Evolutionary conservation across 2,329 filamentous ascomycete species (phyloP), one percentile per base, ranked within the genome.

Genomic region (Hypoxylon sp.): DNA sequence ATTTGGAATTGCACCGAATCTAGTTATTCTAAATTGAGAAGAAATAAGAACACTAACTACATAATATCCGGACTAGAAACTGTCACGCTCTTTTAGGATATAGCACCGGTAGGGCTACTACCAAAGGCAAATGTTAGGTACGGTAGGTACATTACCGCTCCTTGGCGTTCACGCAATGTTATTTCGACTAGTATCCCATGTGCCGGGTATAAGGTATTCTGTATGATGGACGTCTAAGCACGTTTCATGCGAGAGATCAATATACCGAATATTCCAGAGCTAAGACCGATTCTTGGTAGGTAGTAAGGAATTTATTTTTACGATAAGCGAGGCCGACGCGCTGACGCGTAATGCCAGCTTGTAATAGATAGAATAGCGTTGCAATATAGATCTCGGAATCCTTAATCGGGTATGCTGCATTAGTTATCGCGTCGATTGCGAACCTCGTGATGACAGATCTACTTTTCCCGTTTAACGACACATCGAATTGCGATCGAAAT

Each of bases 401-500:
- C 65, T 64, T n/a, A 60, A 68, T 68, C 48, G 52, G 62, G 65
- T 34, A 34, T 58, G 38, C 14, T 68, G 65, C 68, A 68, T 70
- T 38, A 70, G 51, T 38, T 51, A 63, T 65, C 43, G 65, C 67
- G 67, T 67, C 48, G 45, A 41, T 17, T 46, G 46, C 28, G 50
- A 68, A 55, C 64, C 64, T 63, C 67, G 64, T 65, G 61, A 65
- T 65, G 55, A 53, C 55, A 23, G 43, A 51, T 53, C 61, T 43
- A 30, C 51, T 32, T 61, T 46, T 23, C 17, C 11, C 13, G 13
- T 58, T 23, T 45, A 55, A 53, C 56, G n/a, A 43, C 38, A 43
- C 38, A 41, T 41, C 38, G 10, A 21, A 19, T 43, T 6, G 19
- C 6, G n/a, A 21, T 10, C n/a, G 6, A n/a, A 28, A 38, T 43